Evolutionary conservation across 192 early-diverging fungal genomes (phyloP).

Genomic region (Dispira parvispora): DNA sequence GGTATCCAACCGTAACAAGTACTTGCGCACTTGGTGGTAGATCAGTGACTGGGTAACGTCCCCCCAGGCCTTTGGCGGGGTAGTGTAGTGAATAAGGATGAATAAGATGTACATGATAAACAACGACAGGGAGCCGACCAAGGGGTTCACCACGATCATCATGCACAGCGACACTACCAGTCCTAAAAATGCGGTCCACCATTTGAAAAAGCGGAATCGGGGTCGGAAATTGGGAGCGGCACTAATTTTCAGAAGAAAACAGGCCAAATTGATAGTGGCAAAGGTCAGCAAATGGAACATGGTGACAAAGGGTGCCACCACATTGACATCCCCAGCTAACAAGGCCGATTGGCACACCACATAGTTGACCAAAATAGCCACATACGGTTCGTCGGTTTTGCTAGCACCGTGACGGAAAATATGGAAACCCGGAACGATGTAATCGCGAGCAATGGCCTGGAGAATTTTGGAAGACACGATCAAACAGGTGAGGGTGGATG

Average conservation of each 20-base stretch:
- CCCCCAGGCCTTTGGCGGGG: conserved; percentile 50
- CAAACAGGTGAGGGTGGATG: conserved; percentile 38
- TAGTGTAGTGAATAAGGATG: conserved; percentile 44
- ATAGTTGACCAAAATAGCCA: conserved; percentile 25
- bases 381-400: conserved; percentile 23
- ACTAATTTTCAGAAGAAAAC: conserved; percentile 41
- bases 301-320: conserved; percentile 45
- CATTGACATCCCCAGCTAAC: conserved; percentile 42
- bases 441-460: conserved; percentile 48
- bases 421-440: conserved; percentile 32
- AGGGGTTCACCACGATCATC: conserved; percentile 37
- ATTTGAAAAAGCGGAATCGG: conserved; percentile 45
- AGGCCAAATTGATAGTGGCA: conserved; percentile 44
- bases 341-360: conserved; percentile 34
- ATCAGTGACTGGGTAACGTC: conserved; percentile 51
- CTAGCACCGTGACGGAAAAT: conserved; percentile 4
- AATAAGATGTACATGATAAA: conserved; percentile 35
- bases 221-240: conserved; percentile 54
- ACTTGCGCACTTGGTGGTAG: conserved; percentile 58
- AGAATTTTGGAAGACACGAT: conserved; percentile 42
- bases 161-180: conserved; percentile 28
- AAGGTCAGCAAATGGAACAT: conserved; percentile 46
- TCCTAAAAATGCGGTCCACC: conserved; percentile 40
- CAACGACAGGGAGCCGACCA: conserved; percentile 28
- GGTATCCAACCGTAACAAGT: conserved; percentile 38